A percentile compares a stretch with the other conserved stretches of the same genome.
Evolutionary conservation across 139 green algal species (phyloP).

Genomic region (Zygnema cylindricum): DNA sequence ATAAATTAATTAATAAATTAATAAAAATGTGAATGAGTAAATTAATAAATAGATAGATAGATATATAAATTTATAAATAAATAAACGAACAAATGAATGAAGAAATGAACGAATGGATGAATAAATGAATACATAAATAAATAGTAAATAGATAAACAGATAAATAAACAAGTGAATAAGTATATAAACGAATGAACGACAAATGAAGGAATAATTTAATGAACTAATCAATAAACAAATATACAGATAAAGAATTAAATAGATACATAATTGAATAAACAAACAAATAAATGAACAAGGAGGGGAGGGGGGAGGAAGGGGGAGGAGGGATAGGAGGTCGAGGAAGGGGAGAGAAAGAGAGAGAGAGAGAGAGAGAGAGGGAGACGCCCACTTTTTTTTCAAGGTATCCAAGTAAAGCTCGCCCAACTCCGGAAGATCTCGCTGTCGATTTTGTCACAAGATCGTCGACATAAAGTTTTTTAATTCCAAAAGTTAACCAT

Average conservation of each 20-base stretch:
- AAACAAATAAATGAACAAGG: neutral
- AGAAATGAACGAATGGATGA: neutral
- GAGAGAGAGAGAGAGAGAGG: neutral
- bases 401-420: slow-evolving; percentile 58
- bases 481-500: neutral
- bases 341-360: neutral
- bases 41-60: neutral
- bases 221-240: neutral
- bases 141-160: neutral
- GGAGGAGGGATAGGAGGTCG: neutral
- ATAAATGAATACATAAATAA: neutral
- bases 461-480: neutral
- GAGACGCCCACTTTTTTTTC: slow-evolving; percentile 56
- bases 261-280: neutral
- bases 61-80: neutral
- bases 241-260: neutral
- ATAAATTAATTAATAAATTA: neutral
- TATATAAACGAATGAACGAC: neutral
- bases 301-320: neutral
- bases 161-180: neutral
- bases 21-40: neutral
- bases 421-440: slow-evolving; percentile 16
- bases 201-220: neutral
- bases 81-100: neutral
- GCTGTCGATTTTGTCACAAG: neutral